phyloP scores from a whole-genome alignment of 345 rosid genomes.

The Citrus unshiu region DNA sequence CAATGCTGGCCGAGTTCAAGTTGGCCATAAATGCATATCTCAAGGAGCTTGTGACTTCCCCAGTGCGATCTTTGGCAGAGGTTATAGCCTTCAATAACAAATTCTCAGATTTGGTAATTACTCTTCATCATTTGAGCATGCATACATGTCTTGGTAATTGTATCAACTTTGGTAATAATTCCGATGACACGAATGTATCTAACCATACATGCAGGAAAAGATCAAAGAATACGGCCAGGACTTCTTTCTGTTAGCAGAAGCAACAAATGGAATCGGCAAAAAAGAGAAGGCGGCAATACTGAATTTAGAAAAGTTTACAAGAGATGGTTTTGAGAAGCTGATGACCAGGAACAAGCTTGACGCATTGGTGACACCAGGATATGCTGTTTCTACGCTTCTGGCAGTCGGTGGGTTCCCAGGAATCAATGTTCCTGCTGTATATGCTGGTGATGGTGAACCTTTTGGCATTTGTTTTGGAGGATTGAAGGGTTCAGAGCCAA shows the following conservation, averaged over 20 bases:
- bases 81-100: slow-evolving; percentile 49
- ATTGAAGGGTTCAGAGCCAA: slow-evolving; percentile 56
- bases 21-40: slow-evolving; percentile 47
- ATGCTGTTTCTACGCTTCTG: too few species aligned
- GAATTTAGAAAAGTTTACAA: slow-evolving; percentile 27
- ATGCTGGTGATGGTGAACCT: slow-evolving; percentile 45
- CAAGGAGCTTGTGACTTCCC: slow-evolving; percentile 31
- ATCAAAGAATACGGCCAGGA: slow-evolving; percentile 28
- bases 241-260: slow-evolving; percentile 12
- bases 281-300: slow-evolving; percentile 22
- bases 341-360: slow-evolving; percentile 47
- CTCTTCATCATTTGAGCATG: not conserved
- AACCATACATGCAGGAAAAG: slow-evolving; percentile 25
- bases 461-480: slow-evolving; percentile 68
- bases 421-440: slow-evolving; percentile 64
- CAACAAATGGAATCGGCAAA: slow-evolving; percentile 21
- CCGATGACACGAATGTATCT: too few species aligned
- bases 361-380: slow-evolving; percentile 26
- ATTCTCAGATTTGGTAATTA: slow-evolving; percentile 36
- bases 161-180: not conserved
- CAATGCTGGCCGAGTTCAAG: slow-evolving; percentile 54
- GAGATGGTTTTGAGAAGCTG: slow-evolving; percentile 51
- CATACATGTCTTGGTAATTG: not conserved
- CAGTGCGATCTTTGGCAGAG: slow-evolving; percentile 56
- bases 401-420: slow-evolving; percentile 53